Percentiles rank a stretch among this genome's conserved stretches.
Conservation (phyloP, 2,329 filamentous ascomycete species). For the Parafenestella ontariensis region DNA sequence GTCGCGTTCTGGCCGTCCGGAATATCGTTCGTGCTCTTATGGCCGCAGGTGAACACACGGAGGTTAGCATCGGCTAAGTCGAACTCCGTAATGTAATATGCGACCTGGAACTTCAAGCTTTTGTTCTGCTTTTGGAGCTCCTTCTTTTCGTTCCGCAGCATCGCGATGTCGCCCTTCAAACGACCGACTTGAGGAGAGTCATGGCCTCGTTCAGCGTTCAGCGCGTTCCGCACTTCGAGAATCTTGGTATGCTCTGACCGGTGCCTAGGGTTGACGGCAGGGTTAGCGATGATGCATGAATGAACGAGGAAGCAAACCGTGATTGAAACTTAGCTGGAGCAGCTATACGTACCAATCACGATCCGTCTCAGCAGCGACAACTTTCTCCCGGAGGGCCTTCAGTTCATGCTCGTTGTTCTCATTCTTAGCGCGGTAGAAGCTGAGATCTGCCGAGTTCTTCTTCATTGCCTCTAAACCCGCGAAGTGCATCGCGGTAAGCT, state of each 20-base stretch:
- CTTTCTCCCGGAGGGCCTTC: neutral
- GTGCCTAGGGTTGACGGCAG: neutral
- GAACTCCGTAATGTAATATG: constrained; percentile 4
- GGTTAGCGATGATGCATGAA: too few species aligned
- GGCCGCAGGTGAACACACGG: constrained; percentile 13
- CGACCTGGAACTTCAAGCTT: neutral
- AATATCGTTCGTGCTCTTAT: neutral
- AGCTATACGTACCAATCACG: neutral
- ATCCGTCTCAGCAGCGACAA: neutral
- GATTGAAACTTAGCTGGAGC: too few species aligned
- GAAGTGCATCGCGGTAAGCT: neutral
- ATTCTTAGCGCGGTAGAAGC: neutral
- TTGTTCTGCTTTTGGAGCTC: neutral
- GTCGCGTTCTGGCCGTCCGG: neutral
- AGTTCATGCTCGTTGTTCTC: neutral
- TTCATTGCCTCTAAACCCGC: neutral
- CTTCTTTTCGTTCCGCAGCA: neutral
- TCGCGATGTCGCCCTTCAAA: neutral
- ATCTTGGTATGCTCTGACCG: neutral
- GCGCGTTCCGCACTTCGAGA: neutral
- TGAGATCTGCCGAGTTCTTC: neutral
- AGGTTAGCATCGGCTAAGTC: constrained; percentile 5
- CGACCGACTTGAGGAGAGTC: neutral
- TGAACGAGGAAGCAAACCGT: too few species aligned
- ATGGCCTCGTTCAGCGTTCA: neutral